Evolutionary conservation across 345 rosid species (phyloP).

Genomic region (Murraya paniculata): DNA sequence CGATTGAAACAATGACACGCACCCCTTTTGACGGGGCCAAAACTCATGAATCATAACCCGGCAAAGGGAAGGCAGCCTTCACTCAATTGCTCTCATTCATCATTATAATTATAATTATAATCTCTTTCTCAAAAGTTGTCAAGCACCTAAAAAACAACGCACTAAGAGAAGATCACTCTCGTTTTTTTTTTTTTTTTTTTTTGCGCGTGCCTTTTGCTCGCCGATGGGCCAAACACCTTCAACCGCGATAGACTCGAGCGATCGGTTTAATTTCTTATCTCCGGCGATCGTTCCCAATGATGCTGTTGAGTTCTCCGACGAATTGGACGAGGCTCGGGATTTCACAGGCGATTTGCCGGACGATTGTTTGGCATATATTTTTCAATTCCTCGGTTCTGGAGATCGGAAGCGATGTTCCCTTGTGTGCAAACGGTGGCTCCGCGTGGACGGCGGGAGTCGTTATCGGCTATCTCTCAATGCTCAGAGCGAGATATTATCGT

Average conservation of each 20-base stretch:
- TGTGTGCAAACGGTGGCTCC: constrained; percentile 75
- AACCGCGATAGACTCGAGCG: constrained; percentile 23
- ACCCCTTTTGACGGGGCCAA: constrained; percentile 34
- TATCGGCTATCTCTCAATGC: constrained; percentile 72
- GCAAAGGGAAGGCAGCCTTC: not conserved
- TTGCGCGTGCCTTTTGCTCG: constrained; percentile 14
- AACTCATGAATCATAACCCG: not conserved
- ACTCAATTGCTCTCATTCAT: not conserved
- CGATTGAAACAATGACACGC: constrained; percentile 40
- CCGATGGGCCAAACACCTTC: constrained; percentile 65
- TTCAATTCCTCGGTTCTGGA: constrained; percentile 61
- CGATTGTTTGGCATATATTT: constrained; percentile 74
- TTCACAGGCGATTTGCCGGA: constrained; percentile 64
- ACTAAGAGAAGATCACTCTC: not conserved
- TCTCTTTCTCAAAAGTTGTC: not conserved
- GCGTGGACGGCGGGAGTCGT: constrained; percentile 75
- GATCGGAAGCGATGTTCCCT: constrained; percentile 76
- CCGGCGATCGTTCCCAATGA: constrained; percentile 20
- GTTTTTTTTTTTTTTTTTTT: constrained; percentile 11
- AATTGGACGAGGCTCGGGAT: constrained; percentile 27
- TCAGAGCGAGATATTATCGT: constrained; percentile 41
- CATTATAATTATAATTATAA: not conserved
- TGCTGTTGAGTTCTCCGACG: constrained; percentile 17
- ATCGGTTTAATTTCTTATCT: constrained; percentile 4
- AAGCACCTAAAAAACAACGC: not conserved